These are phyloP conservation scores for Porcisia deanei DNA, from an alignment of 208 protist genomes.

Conservation along the genomic window DNA sequence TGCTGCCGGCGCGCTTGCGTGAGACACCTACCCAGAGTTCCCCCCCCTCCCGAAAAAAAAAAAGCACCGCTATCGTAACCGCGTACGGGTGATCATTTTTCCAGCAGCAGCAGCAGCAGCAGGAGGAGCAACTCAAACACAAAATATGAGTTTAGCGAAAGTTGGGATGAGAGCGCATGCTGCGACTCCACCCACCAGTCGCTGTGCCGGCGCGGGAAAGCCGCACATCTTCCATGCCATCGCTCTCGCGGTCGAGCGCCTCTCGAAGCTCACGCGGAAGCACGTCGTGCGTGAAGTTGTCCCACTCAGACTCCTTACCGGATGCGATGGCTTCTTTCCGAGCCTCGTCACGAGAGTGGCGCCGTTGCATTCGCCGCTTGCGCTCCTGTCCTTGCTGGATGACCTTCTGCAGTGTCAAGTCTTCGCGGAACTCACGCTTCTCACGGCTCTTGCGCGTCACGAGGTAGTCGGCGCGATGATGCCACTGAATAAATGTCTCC, in stretches of 20 bases:
- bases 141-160: slow-evolving; percentile 41
- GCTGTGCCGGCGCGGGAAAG: slow-evolving; percentile 70
- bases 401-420: slow-evolving; percentile 81
- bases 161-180: slow-evolving; percentile 76
- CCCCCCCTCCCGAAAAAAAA: background rate
- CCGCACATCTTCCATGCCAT: slow-evolving; percentile 90
- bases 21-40: background rate
- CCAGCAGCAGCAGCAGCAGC: background rate
- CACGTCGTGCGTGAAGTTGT: slow-evolving; percentile 86
- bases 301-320: slow-evolving; percentile 70
- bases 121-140: background rate
- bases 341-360: slow-evolving; percentile 40
- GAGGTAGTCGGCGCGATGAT: slow-evolving; percentile 88
- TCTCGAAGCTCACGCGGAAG: slow-evolving; percentile 85
- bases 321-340: slow-evolving; percentile 43
- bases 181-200: slow-evolving; percentile 74
- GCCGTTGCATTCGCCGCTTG: slow-evolving; percentile 81
- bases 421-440: slow-evolving; percentile 84
- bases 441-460: slow-evolving; percentile 85
- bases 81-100: background rate
- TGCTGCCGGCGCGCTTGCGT: background rate
- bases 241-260: slow-evolving; percentile 81
- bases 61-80: background rate
- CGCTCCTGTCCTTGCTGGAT: slow-evolving; percentile 86
- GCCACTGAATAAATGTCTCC: slow-evolving; percentile 87